Evolutionary conservation across 768 basidiomycete species (phyloP).

Genomic region (Suillus cothurnatus): DNA sequence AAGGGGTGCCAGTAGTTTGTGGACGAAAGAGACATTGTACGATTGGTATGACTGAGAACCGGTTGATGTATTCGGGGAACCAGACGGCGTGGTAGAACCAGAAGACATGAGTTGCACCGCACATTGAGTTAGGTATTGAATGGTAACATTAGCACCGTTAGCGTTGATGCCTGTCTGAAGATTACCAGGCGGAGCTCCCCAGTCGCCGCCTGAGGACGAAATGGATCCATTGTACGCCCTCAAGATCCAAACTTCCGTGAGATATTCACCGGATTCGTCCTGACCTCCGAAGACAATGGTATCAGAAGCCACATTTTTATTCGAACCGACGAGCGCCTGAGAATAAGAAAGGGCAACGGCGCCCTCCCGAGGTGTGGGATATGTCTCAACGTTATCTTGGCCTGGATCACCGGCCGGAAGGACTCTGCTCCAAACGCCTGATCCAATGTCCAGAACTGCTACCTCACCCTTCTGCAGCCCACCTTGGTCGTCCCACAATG

Average conservation of each 20-base stretch:
- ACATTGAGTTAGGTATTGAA: conserved; percentile 62
- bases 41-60: conserved; percentile 27
- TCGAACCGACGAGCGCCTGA: conserved; percentile 56
- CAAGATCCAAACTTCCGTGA: conserved; percentile 79
- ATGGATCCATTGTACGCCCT: conserved; percentile 68
- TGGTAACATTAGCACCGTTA: conserved; percentile 64
- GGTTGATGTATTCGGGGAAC: conserved; percentile 17
- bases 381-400: conserved; percentile 43
- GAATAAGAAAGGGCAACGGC: conserved; percentile 62
- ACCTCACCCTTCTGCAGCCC: conserved; percentile 72
- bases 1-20: conserved; percentile 50
- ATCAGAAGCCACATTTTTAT: conserved; percentile 55
- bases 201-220: conserved; percentile 53
- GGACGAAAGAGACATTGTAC: conserved; percentile 46
- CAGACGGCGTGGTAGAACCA: conserved; percentile 22
- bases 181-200: conserved; percentile 69
- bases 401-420: conserved; percentile 76
- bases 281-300: conserved; percentile 80
- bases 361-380: conserved; percentile 72
- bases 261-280: conserved; percentile 63
- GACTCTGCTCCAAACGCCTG: conserved; percentile 70
- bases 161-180: conserved; percentile 67
- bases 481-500: conserved; percentile 66
- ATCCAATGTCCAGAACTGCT: conserved; percentile 61
- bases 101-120: conserved; percentile 41